phyloP scores from a whole-genome alignment of 345 rosid species.

The Lagerstroemia speciosa region DNA sequence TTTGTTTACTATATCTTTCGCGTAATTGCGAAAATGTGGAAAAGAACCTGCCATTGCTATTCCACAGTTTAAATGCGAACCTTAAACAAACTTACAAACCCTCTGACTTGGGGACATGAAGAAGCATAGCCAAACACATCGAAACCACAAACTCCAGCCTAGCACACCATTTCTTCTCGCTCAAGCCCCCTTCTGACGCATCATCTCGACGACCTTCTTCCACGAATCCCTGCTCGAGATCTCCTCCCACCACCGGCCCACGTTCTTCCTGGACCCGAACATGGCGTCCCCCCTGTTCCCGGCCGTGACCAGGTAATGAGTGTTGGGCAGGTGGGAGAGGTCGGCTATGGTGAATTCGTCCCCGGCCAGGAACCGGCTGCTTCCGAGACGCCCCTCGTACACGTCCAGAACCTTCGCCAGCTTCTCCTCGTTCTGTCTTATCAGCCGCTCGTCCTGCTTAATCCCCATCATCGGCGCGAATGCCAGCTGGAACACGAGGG shows the following conservation, averaged over 20 bases:
- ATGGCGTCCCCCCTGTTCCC: slow-evolving; percentile 29
- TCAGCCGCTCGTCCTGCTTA: slow-evolving; percentile 36
- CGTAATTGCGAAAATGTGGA: no score
- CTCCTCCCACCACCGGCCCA: slow-evolving; percentile 69
- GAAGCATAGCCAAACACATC: no score
- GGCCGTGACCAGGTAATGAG: slow-evolving; percentile 32
- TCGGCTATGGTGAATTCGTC: slow-evolving; percentile 66
- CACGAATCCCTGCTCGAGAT: slow-evolving; percentile 56
- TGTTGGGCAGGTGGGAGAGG: slow-evolving; percentile 57
- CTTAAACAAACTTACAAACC: no score
- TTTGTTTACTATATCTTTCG: no score
- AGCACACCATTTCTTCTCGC: neutral
- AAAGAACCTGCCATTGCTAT: no score
- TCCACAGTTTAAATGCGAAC: no score
- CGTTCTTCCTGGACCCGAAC: slow-evolving; percentile 43
- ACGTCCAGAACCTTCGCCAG: slow-evolving; percentile 49
- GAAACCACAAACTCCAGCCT: no score
- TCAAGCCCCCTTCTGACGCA: slow-evolving; percentile 15
- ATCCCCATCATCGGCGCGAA: slow-evolving; percentile 48
- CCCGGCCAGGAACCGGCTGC: slow-evolving; percentile 53
- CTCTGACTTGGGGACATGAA: no score
- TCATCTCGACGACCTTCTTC: slow-evolving; percentile 59
- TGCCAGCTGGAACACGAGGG: slow-evolving; percentile 51
- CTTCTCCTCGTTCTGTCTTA: slow-evolving; percentile 42
- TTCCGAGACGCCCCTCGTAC: slow-evolving; percentile 43